These are phyloP conservation scores for Colletotrichum sp. DNA, from an alignment of 2,329 filamentous ascomycete species.

Conservation along the genomic window DNA sequence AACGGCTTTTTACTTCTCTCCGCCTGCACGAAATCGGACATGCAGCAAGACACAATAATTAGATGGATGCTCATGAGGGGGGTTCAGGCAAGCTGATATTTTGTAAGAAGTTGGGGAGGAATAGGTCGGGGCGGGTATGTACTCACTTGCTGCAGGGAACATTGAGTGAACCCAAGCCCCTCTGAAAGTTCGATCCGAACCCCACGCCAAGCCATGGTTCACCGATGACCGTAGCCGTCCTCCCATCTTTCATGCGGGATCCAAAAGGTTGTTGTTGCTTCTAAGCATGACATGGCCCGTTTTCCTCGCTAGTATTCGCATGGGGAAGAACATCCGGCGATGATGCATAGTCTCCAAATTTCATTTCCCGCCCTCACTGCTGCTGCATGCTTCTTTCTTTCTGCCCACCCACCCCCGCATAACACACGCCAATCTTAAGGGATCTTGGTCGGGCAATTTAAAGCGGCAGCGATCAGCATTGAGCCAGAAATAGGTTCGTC, in stretches of 20 bases:
- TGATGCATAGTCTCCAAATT: background rate
- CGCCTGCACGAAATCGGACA: background rate
- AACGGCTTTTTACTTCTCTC: background rate
- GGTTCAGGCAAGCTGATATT: background rate
- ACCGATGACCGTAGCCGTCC: background rate
- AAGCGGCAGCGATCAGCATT: conserved; percentile 19
- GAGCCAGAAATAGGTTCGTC: conserved; percentile 11
- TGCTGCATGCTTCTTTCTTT: background rate
- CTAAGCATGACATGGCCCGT: background rate
- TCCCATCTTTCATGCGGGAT: background rate
- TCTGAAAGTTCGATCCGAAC: background rate
- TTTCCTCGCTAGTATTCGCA: background rate
- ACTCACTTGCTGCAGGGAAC: background rate
- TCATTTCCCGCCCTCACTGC: background rate
- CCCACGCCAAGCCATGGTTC: background rate
- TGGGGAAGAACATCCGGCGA: background rate
- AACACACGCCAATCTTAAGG: background rate
- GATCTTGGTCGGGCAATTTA: conserved; percentile 9
- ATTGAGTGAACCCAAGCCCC: background rate
- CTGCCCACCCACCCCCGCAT: background rate
- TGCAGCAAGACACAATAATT: background rate
- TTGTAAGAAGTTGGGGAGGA: background rate
- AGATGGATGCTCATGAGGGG: background rate
- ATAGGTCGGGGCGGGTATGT: background rate
- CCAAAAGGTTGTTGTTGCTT: background rate